Base-by-base conservation (phyloP, 2,329 filamentous ascomycete genomes). In the Ascocoryne sarcoides region DNA sequence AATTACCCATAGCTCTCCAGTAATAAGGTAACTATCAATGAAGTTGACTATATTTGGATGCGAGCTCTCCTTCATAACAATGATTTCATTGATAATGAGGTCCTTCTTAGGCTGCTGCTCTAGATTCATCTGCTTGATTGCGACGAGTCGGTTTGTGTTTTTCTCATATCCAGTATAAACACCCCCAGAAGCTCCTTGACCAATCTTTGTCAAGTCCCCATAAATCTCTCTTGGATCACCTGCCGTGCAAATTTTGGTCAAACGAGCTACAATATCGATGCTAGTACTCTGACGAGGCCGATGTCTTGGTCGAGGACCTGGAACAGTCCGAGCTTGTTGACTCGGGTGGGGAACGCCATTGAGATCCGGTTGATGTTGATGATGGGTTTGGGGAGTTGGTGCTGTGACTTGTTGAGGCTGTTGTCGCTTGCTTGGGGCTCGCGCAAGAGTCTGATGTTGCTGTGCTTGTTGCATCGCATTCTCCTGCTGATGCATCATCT, bases 21-120 rank as follows among this genome's bases (percentile, higher is more conserved):
- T 76, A 43, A 89, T 83, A 9, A 98, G 71, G 62, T 89, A 96
- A 61, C 89, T 95, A 68, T 96, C 92, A 67, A 96, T 90, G 64
- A 96, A 98, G 64, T 98, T 98, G 65, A 98, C 92, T 64, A 98
- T 94, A 61, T 96, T 96, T 56, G 88, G 90, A 61, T 98, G 92
- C 43, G 86, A 92, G 70, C 89, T 95, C 57, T 96, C 92, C 67
- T 93, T 95, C 92, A 98, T 98, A 43, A 98, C 92, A 43, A 98
- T 66, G 52, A 98, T 98, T 61, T 98, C 92, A 62, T 98, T 98
- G 65, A 98, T 95, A 57, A 98, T 98, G 36, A 96, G 70, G 55
- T 98, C 92, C 64, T 98, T 98, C 75, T 96, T 96, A 2, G 92
- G 92, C 58, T 98, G 92, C 64, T 96, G 84, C 62, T 96, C 92